These are phyloP conservation scores for Stemphylium lycopersici DNA, from an alignment of 2,329 filamentous ascomycete species.

Conservation along the genomic window DNA sequence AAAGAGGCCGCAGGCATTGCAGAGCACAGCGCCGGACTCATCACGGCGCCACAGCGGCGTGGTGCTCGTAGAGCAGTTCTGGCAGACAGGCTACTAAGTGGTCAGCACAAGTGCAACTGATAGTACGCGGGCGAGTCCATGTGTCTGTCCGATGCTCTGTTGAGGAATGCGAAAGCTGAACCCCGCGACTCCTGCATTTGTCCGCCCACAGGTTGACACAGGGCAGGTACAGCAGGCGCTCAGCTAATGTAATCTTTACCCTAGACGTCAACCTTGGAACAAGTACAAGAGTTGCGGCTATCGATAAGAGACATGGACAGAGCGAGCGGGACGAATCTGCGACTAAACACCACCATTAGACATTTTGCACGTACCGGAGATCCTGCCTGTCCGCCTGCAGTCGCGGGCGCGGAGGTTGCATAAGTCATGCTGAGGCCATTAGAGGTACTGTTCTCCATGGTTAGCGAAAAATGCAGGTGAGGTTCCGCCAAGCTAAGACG, in stretches of 20 bases:
- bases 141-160: no score
- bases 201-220: no score
- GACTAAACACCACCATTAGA: constrained; percentile 34
- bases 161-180: no score
- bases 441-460: constrained; percentile 38
- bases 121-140: no score
- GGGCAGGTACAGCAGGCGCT: constrained; percentile 17
- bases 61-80: constrained; percentile 94
- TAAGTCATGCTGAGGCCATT: constrained; percentile 64
- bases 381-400: constrained; percentile 67
- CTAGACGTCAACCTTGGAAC: neutral
- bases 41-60: constrained; percentile 97
- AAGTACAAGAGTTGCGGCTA: constrained; percentile 25
- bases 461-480: constrained; percentile 46
- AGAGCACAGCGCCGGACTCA: constrained; percentile 92
- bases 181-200: no score
- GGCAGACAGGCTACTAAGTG: constrained; percentile 79
- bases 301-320: constrained; percentile 46
- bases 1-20: constrained; percentile 97
- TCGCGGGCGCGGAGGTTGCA: constrained; percentile 68
- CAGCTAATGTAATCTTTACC: no score
- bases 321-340: constrained; percentile 41
- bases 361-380: constrained; percentile 58
- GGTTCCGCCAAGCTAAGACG: constrained; percentile 38
- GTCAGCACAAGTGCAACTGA: constrained; percentile 18